phyloP scores from a whole-genome alignment of 495 filamentous ascomycete genomes.

The Penicillium daleae region DNA sequence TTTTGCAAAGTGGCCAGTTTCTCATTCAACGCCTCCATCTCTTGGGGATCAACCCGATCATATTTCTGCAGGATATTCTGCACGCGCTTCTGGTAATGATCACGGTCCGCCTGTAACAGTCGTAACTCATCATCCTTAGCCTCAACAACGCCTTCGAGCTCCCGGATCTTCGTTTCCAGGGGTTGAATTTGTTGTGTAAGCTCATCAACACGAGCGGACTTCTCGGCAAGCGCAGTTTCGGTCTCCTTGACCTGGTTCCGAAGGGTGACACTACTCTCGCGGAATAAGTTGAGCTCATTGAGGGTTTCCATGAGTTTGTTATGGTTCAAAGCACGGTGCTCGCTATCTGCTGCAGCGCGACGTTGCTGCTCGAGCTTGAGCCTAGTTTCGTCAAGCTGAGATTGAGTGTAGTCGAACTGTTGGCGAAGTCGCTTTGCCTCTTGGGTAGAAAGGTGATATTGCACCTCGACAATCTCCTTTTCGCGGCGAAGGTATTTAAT shows the following conservation, averaged over 20 bases:
- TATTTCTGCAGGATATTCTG: constrained; percentile 96
- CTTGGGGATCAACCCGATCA: constrained; percentile 89
- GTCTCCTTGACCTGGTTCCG: constrained; percentile 82
- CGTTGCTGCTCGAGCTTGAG: constrained; percentile 89
- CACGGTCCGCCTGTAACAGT: constrained; percentile 82
- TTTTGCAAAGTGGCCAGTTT: constrained; percentile 63
- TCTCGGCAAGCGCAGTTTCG: constrained; percentile 72
- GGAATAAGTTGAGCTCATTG: constrained; percentile 90
- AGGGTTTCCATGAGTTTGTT: constrained; percentile 91
- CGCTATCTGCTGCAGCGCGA: constrained; percentile 70
- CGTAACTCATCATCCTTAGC: constrained; percentile 84
- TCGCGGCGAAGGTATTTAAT: constrained; percentile 91
- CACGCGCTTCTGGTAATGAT: constrained; percentile 89
- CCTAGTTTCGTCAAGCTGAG: constrained; percentile 82
- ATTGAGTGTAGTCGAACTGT: constrained; percentile 82
- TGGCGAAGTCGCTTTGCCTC: constrained; percentile 86
- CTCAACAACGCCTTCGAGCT: constrained; percentile 77
- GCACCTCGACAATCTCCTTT: constrained; percentile 96
- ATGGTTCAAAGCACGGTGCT: constrained; percentile 71
- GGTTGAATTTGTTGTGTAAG: constrained; percentile 79
- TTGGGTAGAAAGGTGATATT: constrained; percentile 84
- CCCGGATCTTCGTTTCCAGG: constrained; percentile 72
- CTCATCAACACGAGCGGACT: constrained; percentile 71
- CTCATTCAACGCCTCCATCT: constrained; percentile 83
- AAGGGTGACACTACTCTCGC: constrained; percentile 88